phyloP scores from a whole-genome alignment of 441 rosid genomes.

The Breynia disticha region DNA sequence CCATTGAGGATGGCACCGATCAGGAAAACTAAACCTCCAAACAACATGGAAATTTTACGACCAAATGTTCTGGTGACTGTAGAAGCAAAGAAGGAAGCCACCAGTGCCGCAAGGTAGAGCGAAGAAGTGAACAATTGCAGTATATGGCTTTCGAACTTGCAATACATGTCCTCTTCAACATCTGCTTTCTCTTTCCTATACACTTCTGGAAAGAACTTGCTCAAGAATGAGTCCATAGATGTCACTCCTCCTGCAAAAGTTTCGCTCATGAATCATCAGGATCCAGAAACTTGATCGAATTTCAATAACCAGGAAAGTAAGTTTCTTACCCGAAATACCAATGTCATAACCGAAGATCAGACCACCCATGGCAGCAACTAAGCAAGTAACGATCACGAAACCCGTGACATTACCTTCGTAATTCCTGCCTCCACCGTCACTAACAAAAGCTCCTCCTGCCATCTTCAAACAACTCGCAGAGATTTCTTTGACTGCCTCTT shows the following conservation, averaged over 20 bases:
- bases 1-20: constrained; percentile 35
- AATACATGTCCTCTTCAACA: constrained; percentile 25
- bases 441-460: constrained; percentile 34
- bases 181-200: constrained; percentile 18
- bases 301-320: not conserved
- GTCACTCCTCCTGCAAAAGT: constrained; percentile 35
- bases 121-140: constrained; percentile 41
- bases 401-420: constrained; percentile 36
- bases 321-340: constrained; percentile 34
- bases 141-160: constrained; percentile 34
- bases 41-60: constrained; percentile 37
- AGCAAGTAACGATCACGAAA: constrained; percentile 37
- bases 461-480: constrained; percentile 5
- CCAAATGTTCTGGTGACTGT: constrained; percentile 32
- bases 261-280: not conserved
- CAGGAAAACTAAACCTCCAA: constrained; percentile 38
- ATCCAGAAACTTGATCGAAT: not conserved
- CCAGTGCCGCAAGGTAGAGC: constrained; percentile 37
- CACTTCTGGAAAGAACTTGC: constrained; percentile 43
- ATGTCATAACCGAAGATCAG: constrained; percentile 53
- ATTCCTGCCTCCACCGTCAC: constrained; percentile 17
- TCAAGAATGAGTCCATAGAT: constrained; percentile 41
- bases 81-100: constrained; percentile 35
- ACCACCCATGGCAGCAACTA: constrained; percentile 56
- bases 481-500: not conserved